Percentiles rank a stretch among this genome's conserved stretches.
phyloP scores from a whole-genome alignment of 179 eudicot genomes.

The Corrigiola litoralis region DNA sequence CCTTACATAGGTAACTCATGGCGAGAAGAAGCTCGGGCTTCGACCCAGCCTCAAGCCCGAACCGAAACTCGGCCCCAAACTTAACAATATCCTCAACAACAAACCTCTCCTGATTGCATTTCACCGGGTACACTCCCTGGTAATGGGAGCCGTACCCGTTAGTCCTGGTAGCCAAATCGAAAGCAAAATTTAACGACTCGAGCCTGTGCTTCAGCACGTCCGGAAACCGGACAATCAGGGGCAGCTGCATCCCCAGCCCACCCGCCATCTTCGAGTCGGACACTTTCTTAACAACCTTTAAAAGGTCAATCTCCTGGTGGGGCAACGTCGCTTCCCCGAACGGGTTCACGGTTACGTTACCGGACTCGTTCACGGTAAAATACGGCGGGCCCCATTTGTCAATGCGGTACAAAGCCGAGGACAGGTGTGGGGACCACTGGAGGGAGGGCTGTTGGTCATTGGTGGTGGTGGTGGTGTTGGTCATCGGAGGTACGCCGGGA shows the following conservation, averaged over 20 bases:
- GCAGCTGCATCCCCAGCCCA: conserved; percentile 68
- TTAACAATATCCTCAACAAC: conserved; percentile 82
- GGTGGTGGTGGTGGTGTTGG: conserved; percentile 16
- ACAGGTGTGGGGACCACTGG: conserved; percentile 55
- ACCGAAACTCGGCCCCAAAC: conserved; percentile 66
- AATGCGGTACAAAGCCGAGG: conserved; percentile 52
- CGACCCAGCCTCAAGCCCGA: conserved; percentile 92
- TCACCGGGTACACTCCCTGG: conserved; percentile 96
- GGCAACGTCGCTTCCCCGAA: conserved; percentile 51
- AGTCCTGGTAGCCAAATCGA: conserved; percentile 48
- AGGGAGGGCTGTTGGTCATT: background rate
- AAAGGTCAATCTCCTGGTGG: conserved; percentile 77
- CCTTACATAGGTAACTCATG: conserved; percentile 75
- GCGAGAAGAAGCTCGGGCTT: conserved; percentile 86
- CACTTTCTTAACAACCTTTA: conserved; percentile 77
- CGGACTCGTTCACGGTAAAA: conserved; percentile 51
- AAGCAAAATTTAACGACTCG: conserved; percentile 63
- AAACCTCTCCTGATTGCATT: conserved; percentile 81
- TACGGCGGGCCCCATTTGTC: conserved; percentile 89
- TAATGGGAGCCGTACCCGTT: conserved; percentile 63
- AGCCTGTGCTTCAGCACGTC: conserved; percentile 71
- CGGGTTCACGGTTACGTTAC: conserved; percentile 55
- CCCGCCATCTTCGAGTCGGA: conserved; percentile 54
- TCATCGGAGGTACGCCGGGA: conserved; percentile 37
- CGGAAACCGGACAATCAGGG: conserved; percentile 72